Percentiles rank a stretch among this genome's conserved stretches.
These are phyloP conservation scores for Paecilomyces dactylethromorphus DNA, from an alignment of 2,329 filamentous ascomycete species.

Conservation along the genomic window DNA sequence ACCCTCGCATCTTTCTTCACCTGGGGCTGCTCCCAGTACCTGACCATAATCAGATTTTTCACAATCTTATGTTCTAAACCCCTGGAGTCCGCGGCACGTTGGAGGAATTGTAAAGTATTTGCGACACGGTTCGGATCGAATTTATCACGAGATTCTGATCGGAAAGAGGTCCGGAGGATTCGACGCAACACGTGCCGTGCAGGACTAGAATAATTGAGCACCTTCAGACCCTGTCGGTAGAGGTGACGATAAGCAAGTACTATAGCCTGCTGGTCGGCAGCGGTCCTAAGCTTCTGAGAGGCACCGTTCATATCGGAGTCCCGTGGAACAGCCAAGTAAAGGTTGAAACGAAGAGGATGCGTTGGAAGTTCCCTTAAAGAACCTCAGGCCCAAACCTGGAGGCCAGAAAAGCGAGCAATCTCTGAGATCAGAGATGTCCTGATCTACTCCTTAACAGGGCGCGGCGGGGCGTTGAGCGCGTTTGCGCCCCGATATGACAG, in stretches of 20 bases:
- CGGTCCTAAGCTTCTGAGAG: slow-evolving; percentile 4
- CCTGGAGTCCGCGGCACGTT: slow-evolving; percentile 29
- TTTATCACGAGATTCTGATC: slow-evolving; percentile 25
- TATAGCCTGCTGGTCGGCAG: slow-evolving; percentile 24
- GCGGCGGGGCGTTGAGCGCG: slow-evolving; percentile 1
- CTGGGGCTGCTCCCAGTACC: slow-evolving; percentile 36
- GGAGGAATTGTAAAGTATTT: slow-evolving; percentile 42
- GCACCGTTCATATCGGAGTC: slow-evolving; percentile 6
- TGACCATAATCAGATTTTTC: slow-evolving; percentile 37
- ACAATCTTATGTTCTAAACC: slow-evolving; percentile 43
- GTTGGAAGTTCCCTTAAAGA: slow-evolving; percentile 9
- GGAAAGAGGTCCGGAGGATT: slow-evolving; percentile 37
- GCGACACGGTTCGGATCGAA: slow-evolving; percentile 34
- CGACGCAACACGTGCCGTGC: slow-evolving; percentile 48
- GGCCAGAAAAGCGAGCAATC: neutral
- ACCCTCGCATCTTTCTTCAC: slow-evolving; percentile 22
- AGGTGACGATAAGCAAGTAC: slow-evolving; percentile 52
- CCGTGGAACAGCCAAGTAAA: neutral
- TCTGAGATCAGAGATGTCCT: neutral
- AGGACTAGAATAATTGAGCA: slow-evolving; percentile 52
- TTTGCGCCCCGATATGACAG: neutral
- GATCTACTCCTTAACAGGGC: neutral
- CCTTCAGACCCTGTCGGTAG: slow-evolving; percentile 47
- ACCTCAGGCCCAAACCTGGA: slow-evolving; percentile 10
- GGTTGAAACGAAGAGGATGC: neutral